Evolutionary conservation across 139 green algal species (phyloP).

Genomic region (Chlamydomonas incerta): DNA sequence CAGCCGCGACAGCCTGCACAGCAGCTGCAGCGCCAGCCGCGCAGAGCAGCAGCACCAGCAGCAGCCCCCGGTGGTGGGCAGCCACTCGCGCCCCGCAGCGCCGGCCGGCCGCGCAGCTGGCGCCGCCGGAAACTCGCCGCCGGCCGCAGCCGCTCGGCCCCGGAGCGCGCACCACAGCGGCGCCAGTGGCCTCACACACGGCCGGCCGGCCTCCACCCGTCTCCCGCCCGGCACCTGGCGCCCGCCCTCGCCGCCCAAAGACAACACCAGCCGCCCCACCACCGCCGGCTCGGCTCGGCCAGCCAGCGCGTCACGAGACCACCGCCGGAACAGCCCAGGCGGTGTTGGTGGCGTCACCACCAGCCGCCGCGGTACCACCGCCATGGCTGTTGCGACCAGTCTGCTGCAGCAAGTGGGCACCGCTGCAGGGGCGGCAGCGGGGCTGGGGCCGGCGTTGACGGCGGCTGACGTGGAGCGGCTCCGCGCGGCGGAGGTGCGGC

Average conservation of each 20-base stretch:
- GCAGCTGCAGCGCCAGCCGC: no score
- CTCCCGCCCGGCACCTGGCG: background rate
- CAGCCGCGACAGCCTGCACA: no score
- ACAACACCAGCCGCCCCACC: background rate
- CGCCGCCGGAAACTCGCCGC: no score
- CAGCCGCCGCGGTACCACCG: background rate
- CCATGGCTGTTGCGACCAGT: background rate
- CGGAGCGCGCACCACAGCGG: no score
- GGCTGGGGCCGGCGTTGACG: background rate
- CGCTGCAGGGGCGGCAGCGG: background rate
- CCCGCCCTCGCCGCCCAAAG: background rate
- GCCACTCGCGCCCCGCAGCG: no score
- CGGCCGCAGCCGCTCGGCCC: no score
- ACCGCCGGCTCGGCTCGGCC: background rate
- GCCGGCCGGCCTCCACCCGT: background rate
- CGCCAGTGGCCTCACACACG: background rate
- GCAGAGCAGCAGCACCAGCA: no score
- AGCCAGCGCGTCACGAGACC: no score
- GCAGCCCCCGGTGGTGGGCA: no score
- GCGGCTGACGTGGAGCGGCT: conserved; percentile 22
- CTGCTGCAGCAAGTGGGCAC: background rate
- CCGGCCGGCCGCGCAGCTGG: no score
- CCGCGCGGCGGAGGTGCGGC: conserved; percentile 24
- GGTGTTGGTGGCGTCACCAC: no score
- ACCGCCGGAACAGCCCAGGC: no score